phyloP scores from a whole-genome alignment of 352 stramenopile species.

The Elongisporangium senticosum region DNA sequence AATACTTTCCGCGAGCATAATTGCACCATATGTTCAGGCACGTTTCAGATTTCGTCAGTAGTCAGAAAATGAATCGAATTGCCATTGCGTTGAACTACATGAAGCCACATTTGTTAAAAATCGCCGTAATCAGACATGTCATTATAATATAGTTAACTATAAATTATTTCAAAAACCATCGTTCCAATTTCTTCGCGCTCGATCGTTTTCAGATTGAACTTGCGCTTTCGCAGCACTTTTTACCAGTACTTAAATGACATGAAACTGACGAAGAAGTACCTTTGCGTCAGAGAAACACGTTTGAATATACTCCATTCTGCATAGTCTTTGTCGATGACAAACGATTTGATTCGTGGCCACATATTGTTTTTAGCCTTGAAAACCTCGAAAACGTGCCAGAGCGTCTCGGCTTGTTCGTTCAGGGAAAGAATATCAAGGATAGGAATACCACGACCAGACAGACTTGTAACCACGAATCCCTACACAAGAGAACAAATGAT shows the following conservation, averaged over 20 bases:
- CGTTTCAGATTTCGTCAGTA: conserved; percentile 5
- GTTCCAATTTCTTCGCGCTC: conserved; percentile 6
- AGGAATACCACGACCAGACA: conserved; percentile 11
- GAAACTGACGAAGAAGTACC: conserved; percentile 12
- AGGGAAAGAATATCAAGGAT: conserved; percentile 14
- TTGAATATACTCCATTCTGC: conserved; percentile 14
- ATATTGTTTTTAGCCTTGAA: conserved; percentile 15
- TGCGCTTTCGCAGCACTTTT: conserved; percentile 7
- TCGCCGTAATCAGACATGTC: too few relatives aligned
- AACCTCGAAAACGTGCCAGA: conserved; percentile 7
- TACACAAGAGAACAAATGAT: not conserved
- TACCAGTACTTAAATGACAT: conserved; percentile 12
- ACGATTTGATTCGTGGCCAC: conserved; percentile 4
- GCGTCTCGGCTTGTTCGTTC: conserved; percentile 12
- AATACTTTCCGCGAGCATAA: conserved; percentile 3
- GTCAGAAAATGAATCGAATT: not conserved
- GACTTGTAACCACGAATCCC: conserved; percentile 12
- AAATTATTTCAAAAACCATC: conserved; percentile 6
- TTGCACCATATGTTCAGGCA: conserved; percentile 13
- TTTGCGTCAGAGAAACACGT: conserved; percentile 4
- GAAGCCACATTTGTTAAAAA: too few relatives aligned
- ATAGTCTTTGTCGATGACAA: conserved; percentile 23
- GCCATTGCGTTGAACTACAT: not conserved
- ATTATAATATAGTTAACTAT: conserved; percentile 1
- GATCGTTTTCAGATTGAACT: conserved; percentile 9